Evolutionary conservation across 306 rosid genomes (phyloP), one percentile per base, ranked within the genome.

Genomic region (Castanopsis chinensis): DNA sequence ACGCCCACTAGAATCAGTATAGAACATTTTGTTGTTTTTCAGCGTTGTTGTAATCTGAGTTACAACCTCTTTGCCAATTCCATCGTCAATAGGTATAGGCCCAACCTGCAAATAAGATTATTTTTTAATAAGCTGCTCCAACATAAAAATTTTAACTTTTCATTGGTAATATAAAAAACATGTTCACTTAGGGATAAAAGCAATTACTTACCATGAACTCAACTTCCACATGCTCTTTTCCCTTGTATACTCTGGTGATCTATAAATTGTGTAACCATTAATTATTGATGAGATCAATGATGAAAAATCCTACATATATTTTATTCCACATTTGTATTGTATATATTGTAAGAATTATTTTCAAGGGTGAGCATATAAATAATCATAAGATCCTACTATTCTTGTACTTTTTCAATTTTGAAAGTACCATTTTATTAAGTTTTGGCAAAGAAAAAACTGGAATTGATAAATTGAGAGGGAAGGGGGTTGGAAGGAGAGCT

Each of bases 1-100:
- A 14, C 98, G 95, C 25, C 99, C 99, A 41, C 87, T 93, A 43
- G 99, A 95, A 82, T 95, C 99, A 45, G 97, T 93, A 57, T 86
- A 93, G 88, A 95, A 95, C 72, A 89, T 88, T 85, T 93, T 93
- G 75, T 82, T 83, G 86, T 86, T 91, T 77, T 84, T 79, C 78
- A 95, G 69, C 73, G 72, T 76, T 71, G 94, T 90, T 72, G 84
- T 77, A 37, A 95, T 79, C 80, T 90, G 96, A 56, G 97, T 87
- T 14, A 65, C 87, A 77, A 93, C 87, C 81, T 95, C 99, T 81
- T 93, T 95, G 71, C 99, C 98, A 69, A 83, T 70, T 83, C 94
- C 92, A 72, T 93, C 93, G 82, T 85, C 86, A 81, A 86, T 77
- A 17, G 99, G 99, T 86, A 95, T 84, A 23, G 99, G 99, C 72